Evolutionary conservation across 73 alveolate genomes (phyloP), one percentile per base, ranked within the genome.

Genomic region (Stentor roeselii): DNA sequence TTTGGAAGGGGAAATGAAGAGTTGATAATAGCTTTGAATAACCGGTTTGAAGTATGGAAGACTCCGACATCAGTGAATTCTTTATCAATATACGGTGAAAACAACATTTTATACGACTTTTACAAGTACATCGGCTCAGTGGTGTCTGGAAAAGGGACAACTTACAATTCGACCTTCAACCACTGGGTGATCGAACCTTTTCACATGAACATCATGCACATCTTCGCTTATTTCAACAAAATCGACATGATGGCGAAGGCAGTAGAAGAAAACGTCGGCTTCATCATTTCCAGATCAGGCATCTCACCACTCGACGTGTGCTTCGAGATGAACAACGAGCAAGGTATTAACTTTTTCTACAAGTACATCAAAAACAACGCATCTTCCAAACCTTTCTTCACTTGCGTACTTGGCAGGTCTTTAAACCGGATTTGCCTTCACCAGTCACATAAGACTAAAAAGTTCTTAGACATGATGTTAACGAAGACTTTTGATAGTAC

Each of bases 151-250:
- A 50, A 50, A 50, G 30, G 21, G 21, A 21, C 6, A 50, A 50
- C 67, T 11, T 50, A 50, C 67, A 21, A 50, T 6, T 11, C 6
- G 21, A 50, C 30, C 21, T 50, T 67, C 41, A 67, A 67, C 2
- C 41, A 67, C 41, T 67, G 80, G 80, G 84, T 76, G n/a, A 76
- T 76, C 2, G 36, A 27, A 1, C 84, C 84, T 21, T 76, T 15
- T n/a, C 27, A 35, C 35, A 76, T 76, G 21, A 76, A 76, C 34
- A 39, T 39, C 39, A 21, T 67, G 1, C 80, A 67, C 41, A 27
- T 67, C 21, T 67, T 27, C 34, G 80, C 80, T n/a, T 67, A 67
- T 67, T 67, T 67, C 37, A 67, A 67, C 34, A 50, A 50, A 50
- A 21, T 6, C 30, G 67, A 50, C 30, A 11, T 50, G 6, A n/a